Evolutionary conservation across 306 rosid genomes (phyloP), one percentile per base, ranked within the genome.

Genomic region (Abrus precatorius): DNA sequence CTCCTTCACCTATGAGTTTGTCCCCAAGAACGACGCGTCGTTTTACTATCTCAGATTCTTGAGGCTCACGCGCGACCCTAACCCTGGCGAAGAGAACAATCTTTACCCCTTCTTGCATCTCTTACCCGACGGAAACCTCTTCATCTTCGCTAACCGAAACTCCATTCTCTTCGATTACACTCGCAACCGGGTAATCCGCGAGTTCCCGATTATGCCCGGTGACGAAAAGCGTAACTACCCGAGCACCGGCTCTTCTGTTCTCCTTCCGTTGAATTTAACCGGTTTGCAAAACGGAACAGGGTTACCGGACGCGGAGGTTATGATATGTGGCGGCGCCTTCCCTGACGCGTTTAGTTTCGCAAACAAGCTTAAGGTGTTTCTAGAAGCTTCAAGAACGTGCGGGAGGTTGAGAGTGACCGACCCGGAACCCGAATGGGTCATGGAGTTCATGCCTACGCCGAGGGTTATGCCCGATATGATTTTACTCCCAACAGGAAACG

Each of bases 91-190:
- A 43, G 97, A 92, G 85, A 94, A 92, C 74, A 94, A 94, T 88
- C 97, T 94, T 83, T 94, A 89, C 36, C 98, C 97, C 0, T 94
- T 90, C 90, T 83, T 92, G 90, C 95, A 90, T 66, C 91, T 94
- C 28, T 47, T 89, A 34, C 93, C 94, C 0, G 92, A 92, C 68
- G 97, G 94, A 0, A 89, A 88, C 55, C 93, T 94, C 59, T 92
- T 92, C 88, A 6, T 94, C 50, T 94, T 94, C 78, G 95, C 98
- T 1, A 92, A 94, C 64, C 83, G 77, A 1, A 77, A 87, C 6
- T 88, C 97, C 0, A 80, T 94, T 53, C 44, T 92, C 30, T 84
- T 92, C 1, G 89, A 92, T 61, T 88, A 82, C 29, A 65, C 4
- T 0, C 44, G 7, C 1, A 83, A 83, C 81, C 60, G 62, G 38